Base-by-base conservation (phyloP, 495 filamentous ascomycete genomes). In the Evansstolkia leycettana region DNA sequence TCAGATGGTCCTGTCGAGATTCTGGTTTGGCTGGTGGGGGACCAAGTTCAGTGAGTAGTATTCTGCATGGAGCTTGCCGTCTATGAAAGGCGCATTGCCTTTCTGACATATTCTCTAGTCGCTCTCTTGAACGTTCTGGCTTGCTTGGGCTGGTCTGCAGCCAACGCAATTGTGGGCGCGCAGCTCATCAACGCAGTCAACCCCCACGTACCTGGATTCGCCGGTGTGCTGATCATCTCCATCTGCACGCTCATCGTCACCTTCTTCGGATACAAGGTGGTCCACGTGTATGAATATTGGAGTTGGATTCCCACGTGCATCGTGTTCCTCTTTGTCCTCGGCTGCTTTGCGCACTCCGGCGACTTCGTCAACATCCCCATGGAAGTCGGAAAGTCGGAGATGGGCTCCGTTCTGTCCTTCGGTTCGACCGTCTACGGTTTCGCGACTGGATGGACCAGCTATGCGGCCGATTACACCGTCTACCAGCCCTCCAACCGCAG, bases 1-100 rank as follows among this genome's bases (percentile, higher is more conserved):
- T 28, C 84, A 92, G 57, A 86, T 92, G 78, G 76, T 88, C 3
- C 67, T 89, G n/a, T 83, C 80, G 4, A 65, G 84, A 16, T 87
- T 81, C 59, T 92, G 65, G 63, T 89, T 86, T 47, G 83, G 82
- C 27, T 85, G 70, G 58, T 76, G 73, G 45, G 72, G 69, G 9
- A 77, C 77, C 33, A 84, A 83, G 58, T 50, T 83, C 38, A 75
- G 76, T 81, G 62, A 64, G 75, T 69, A n/a, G n/a, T n/a, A n/a
- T n/a, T n/a, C n/a, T n/a, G n/a, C n/a, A n/a, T n/a, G n/a, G n/a
- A n/a, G n/a, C n/a, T n/a, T n/a, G n/a, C n/a, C n/a, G n/a, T n/a
- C n/a, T n/a, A n/a, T n/a, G n/a, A n/a, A n/a, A n/a, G n/a, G n/a
- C n/a, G n/a, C n/a, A n/a, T n/a, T n/a, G n/a, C n/a, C 6, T 17